Evolutionary conservation across 805 yeast genomes (phyloP).

Genomic region (Blastobotrys peoriensis): DNA sequence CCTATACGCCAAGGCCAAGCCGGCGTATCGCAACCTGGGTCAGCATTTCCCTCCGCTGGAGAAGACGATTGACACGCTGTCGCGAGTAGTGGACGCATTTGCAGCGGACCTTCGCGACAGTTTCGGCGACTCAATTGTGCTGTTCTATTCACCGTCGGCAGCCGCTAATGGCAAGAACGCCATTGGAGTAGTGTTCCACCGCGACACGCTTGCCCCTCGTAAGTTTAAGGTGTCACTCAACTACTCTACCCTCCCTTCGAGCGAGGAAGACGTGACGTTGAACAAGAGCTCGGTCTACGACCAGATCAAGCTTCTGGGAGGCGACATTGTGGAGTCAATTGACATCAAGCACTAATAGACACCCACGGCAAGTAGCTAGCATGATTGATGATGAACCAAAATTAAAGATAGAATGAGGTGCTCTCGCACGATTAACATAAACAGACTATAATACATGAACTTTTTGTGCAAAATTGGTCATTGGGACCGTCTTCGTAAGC

Average conservation of each 20-base stretch:
- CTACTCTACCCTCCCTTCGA: constrained; percentile 60
- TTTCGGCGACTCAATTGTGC: constrained; percentile 61
- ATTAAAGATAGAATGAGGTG: no score
- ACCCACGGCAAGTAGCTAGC: constrained; percentile 5
- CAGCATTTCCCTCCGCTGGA: constrained; percentile 34
- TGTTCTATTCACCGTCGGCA: constrained; percentile 40
- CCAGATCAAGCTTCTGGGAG: constrained; percentile 50
- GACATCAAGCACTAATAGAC: no score
- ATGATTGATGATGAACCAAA: no score
- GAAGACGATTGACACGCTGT: constrained; percentile 36
- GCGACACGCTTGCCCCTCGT: constrained; percentile 49
- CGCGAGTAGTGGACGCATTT: constrained; percentile 58
- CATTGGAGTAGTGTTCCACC: constrained; percentile 77
- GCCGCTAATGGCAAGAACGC: constrained; percentile 42
- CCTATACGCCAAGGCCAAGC: constrained; percentile 42
- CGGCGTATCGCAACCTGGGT: constrained; percentile 35
- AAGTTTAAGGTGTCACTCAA: constrained; percentile 79
- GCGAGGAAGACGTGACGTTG: constrained; percentile 44
- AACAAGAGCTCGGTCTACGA: constrained; percentile 67
- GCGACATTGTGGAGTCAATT: constrained; percentile 30
- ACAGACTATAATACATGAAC: constrained; percentile 9
- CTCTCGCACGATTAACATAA: constrained; percentile 9
- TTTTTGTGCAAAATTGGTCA: no score
- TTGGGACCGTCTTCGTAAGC: no score
- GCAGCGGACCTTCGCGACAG: constrained; percentile 55